Percentiles rank a stretch among this genome's conserved stretches.
Evolutionary conservation across 2,329 filamentous ascomycete genomes (phyloP).

Genomic region (Bretziella fagacearum): DNA sequence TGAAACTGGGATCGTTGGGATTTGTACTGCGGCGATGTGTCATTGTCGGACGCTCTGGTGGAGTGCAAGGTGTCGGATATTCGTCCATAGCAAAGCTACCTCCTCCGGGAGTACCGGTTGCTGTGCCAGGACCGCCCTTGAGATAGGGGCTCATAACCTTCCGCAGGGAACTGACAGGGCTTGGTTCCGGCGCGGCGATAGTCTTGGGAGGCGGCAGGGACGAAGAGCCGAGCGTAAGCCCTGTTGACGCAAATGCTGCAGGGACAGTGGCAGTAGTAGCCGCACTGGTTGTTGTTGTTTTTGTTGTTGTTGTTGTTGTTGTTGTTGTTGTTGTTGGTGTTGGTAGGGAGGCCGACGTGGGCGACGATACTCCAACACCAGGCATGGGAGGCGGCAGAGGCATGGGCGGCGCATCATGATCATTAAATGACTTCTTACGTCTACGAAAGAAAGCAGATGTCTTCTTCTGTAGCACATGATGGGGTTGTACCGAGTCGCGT

Average conservation of each 20-base stretch:
- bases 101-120: conserved; percentile 4
- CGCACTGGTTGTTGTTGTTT: too few species aligned
- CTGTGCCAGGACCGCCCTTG: conserved; percentile 17
- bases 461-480: conserved; percentile 60
- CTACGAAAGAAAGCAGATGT: conserved; percentile 86
- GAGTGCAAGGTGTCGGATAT: conserved; percentile 9
- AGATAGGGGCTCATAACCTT: conserved; percentile 81
- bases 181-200: conserved; percentile 28
- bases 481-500: conserved; percentile 28
- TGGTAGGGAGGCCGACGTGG: conserved; percentile 5
- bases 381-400: conserved; percentile 28
- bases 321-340: too few species aligned
- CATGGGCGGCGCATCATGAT: conserved; percentile 44
- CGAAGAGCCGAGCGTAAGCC: neutral
- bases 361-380: conserved; percentile 12
- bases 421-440: conserved; percentile 74
- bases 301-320: too few species aligned
- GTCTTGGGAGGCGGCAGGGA: conserved; percentile 21
- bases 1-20: conserved; percentile 18
- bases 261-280: neutral
- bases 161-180: conserved; percentile 63
- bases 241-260: neutral
- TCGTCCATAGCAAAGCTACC: conserved; percentile 8
- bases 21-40: conserved; percentile 10
- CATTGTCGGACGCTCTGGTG: conserved; percentile 9